Evolutionary conservation across 2,329 filamentous ascomycete genomes (phyloP), one percentile per base, ranked within the genome.

Genomic region (Xylariaceae sp.): DNA sequence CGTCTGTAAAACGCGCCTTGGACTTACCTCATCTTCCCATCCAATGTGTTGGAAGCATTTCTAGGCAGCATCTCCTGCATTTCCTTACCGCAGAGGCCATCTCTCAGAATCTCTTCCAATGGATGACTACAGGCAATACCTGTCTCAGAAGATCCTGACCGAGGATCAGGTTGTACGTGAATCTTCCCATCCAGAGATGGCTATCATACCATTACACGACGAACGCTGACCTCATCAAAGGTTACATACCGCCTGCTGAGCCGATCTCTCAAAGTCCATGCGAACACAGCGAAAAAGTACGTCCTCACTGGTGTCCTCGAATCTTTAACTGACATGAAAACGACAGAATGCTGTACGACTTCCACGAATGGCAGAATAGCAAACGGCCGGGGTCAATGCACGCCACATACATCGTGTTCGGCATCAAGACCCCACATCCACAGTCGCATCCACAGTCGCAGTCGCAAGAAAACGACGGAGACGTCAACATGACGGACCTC

Each of bases 401-500:
- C 65, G 92, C 90, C 31, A 96, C 88, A n/a, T 98, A 96, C 63
- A 69, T 96, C 34, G 59, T 98, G 31, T 84, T 81, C 35, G 92
- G 90, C 27, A 75, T 69, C 15, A 83, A 77, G 54, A 70, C 63
- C 37, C 54, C 55, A 5, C 56, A n/a, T n/a, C n/a, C n/a, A n/a
- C n/a, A n/a, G n/a, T n/a, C n/a, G n/a, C n/a, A n/a, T n/a, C n/a
- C n/a, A n/a, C n/a, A n/a, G n/a, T n/a, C 58, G 13, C 60, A 63
- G 11, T 50, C 62, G 16, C 65, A 70, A 24, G 11, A 24, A 11
- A 11, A 24, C 11, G 72, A 83, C 51, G 76, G 68, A n/a, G 82
- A 85, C 36, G 76, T 88, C 41, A 78, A 82, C 31, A 83, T 86
- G 65, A 74, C 71, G 34, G 82, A 80, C n/a, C n/a, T n/a, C n/a